Evolutionary conservation across 805 yeast genomes (phyloP), one percentile per base, ranked within the genome.

Genomic region (Isabelozyma heimii): DNA sequence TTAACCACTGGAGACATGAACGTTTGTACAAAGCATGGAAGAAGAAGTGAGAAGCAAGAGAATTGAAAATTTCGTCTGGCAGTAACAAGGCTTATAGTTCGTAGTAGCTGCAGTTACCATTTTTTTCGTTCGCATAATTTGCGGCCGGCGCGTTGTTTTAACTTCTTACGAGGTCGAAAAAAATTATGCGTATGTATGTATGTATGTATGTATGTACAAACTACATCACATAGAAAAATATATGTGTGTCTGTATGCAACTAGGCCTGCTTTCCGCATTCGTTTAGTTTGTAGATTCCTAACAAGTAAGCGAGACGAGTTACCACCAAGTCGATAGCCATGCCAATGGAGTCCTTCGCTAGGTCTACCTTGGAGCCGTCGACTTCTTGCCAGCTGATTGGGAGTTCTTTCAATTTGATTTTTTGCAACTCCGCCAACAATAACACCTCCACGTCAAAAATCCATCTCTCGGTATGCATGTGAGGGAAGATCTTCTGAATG

Each of bases 371-470:
- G 40, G 96, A 88, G 0, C 99, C 99, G 57, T 81, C 95, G 42
- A 94, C 94, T 68, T 94, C 99, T 67, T 91, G 97, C 99, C 99
- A 94, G 51, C 87, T 87, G 38, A 94, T 89, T 8, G 97, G 83
- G 15, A 91, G 81, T 70, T 94, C 99, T 45, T 69, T 72, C 43
- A 91, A 76, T 3, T 79, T 76, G 38, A 92, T 83, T 0, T 68
- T 58, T 63, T 89, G 89, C 52, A 88, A 75, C 56, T 82, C 80
- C 1, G 91, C 97, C 50, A 94, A 72, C 47, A 94, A 80, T 55
- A 94, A 74, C 13, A 92, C 81, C 70, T 94, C 99, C 30, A 94
- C 97, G 63, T 94, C 99, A 68, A 94, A 94, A 37, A 94, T 94
- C 99, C 99, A 94, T 46, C 98, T 85, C 67, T 94, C 99, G 9